Base-by-base conservation (phyloP, 2,329 filamentous ascomycete species). In the Cytospora schulzeri region DNA sequence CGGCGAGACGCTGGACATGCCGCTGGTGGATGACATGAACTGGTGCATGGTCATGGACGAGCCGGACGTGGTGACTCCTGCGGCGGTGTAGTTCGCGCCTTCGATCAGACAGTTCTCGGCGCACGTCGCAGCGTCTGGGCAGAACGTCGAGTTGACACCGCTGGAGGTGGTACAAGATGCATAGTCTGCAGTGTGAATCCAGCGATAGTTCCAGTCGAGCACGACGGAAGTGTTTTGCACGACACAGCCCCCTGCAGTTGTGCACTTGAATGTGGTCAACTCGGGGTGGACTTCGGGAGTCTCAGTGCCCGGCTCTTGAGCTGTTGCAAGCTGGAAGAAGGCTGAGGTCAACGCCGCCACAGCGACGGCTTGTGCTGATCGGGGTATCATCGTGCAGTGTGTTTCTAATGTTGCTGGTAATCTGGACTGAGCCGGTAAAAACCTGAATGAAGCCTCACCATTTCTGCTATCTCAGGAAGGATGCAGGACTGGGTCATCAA, bases 71-170 rank as follows among this genome's bases (percentile, higher is more conserved):
- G 64, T 33, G 12, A 74, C 69, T 14, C 72, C 72, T 35, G 65
- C 64, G 29, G 66, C 63, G 3, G 74, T 69, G 67, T 85, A 84
- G 72, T 83, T 70, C 26, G 69, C 71, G 4, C 79, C 79, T 52
- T 83, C 80, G 41, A 84, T 74, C 57, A 81, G 74, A 68, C 82
- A 84, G 71, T 83, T 83, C 67, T 77, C 68, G 0, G 79, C 77
- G 66, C 82, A 84, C 0, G 76, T 76, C 55, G 71, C 73, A 64
- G 76, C 75, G 66, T 78, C 74, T 0, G 80, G 78, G 68, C 80
- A 82, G 0, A 76, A 73, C 1, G 73, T 74, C 5, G 71, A 55
- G 66, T 80, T 76, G 51, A 70, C 66, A 0, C 62, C 70, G 54
- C 55, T 67, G 45, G 68, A 69, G 29, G 69, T 71, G 28, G 69